Evolutionary conservation across 1,139 yeast genomes (phyloP).

Genomic region (Taphrina communis): DNA sequence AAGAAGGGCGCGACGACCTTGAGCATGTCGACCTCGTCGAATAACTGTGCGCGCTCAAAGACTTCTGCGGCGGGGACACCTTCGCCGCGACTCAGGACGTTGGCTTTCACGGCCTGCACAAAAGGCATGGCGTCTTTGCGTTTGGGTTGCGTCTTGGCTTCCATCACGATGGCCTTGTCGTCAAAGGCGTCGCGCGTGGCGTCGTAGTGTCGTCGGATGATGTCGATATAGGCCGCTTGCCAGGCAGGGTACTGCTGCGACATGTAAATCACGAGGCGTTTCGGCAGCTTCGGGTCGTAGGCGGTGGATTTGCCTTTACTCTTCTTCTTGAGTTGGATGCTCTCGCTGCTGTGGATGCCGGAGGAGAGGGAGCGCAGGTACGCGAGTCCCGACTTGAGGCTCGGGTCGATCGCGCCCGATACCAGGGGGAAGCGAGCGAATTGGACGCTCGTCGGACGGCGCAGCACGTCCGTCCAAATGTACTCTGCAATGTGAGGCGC

Average conservation of each 20-base stretch:
- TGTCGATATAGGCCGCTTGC: conserved; percentile 87
- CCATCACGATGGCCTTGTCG: conserved; percentile 44
- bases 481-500: conserved; percentile 97
- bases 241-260: conserved; percentile 91
- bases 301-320: conserved; percentile 80
- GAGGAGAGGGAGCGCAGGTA: conserved; percentile 81
- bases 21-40: conserved; percentile 74
- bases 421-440: conserved; percentile 79
- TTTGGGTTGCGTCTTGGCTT: conserved; percentile 54
- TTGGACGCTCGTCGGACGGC: conserved; percentile 68
- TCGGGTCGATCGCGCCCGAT: conserved; percentile 65
- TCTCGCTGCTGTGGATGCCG: conserved; percentile 90
- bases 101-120: conserved; percentile 79
- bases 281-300: conserved; percentile 74
- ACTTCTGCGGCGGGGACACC: conserved; percentile 72
- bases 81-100: conserved; percentile 60
- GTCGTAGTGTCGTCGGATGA: conserved; percentile 80
- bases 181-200: conserved; percentile 36
- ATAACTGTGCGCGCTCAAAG: conserved; percentile 78
- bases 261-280: conserved; percentile 71
- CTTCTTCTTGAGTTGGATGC: conserved; percentile 84
- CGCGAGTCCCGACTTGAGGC: conserved; percentile 68
- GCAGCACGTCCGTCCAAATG: conserved; percentile 80
- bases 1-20: conserved; percentile 61
- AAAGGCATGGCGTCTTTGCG: conserved; percentile 95